Evolutionary conservation across 2,329 filamentous ascomycete species (phyloP), one percentile per base, ranked within the genome.

Genomic region (Phaeomoniella chlamydospora): DNA sequence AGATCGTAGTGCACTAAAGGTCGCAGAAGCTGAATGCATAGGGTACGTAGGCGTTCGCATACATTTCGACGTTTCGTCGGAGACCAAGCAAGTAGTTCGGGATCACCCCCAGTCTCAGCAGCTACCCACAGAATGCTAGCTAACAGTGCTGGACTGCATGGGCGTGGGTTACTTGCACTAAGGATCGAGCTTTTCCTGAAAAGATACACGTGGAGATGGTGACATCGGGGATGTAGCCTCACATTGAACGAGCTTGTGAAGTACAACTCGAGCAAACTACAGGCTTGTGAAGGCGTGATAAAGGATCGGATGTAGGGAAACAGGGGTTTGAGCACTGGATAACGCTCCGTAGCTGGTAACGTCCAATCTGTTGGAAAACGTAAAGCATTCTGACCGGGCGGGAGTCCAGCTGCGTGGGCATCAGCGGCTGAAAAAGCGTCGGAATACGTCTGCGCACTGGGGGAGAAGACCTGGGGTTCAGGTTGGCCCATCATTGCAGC

Each of bases 231-330:
- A 11, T 58, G 55, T 39, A 65, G 63, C 0, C 63, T 47, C 3
- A 59, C 61, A 36, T 53, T 61, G 3, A 58, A 60, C 0, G 61
- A 57, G 16, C 64, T 62, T 9, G 57, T 58, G 39, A 69, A 56
- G 41, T 64, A 69, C 1, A 65, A 55, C 34, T 68, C 64, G 2
- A 69, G 51, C 10, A 69, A 53, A 16, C 67, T 59, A 35, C 60
- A 65, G 0, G 64, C 65, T 35, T 93, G 65, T 3, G 77, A 72
- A 29, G 83, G 65, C 2, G 86, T 83, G 34, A 94, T 77, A 42
- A 93, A 80, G 42, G 76, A 77, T 14, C 74, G 73, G 34, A 94
- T 73, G 53, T 93, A 81, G 12, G 86, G 83, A 15, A 93, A 56
- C 3, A 94, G 67, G 30, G 87, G 87, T 49, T 86, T 77, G 3